Evolutionary conservation across 73 alveolate genomes (phyloP).

Genomic region (Paraurostyla sp.): DNA sequence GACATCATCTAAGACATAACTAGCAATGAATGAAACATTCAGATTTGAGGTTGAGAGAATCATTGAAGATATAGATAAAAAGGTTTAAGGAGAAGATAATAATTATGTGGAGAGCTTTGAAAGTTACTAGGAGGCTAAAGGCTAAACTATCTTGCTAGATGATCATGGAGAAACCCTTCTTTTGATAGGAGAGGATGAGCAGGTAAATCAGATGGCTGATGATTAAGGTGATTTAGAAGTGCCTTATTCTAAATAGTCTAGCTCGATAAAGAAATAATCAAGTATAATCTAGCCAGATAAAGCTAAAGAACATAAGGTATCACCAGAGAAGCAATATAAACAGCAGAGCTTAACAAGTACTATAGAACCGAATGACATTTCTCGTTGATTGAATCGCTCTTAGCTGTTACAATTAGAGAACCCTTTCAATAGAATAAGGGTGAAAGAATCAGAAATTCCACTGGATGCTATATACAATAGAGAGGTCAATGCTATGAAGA

Average conservation of each 20-base stretch:
- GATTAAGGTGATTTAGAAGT: not conserved
- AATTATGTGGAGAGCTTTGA: no score
- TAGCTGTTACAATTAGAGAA: not conserved
- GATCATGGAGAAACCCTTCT: not conserved
- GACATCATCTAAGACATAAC: no score
- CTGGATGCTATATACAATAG: constrained; percentile 34
- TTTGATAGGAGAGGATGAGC: not conserved
- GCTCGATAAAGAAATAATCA: not conserved
- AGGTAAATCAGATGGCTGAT: not conserved
- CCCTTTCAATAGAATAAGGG: constrained; percentile 18
- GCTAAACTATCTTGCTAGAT: not conserved
- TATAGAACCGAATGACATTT: not conserved
- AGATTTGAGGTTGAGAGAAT: no score
- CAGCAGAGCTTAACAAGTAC: not conserved
- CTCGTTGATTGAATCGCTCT: not conserved
- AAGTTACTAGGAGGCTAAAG: no score
- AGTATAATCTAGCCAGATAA: not conserved
- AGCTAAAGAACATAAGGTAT: not conserved
- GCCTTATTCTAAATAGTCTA: not conserved
- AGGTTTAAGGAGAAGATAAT: no score
- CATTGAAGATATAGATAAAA: no score
- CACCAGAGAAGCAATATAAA: constrained; percentile 25
- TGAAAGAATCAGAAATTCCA: constrained; percentile 40
- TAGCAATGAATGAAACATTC: no score
- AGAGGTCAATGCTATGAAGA: constrained; percentile 50